phyloP scores from a whole-genome alignment of 2,329 filamentous ascomycete species.

The Fusarium sp. region DNA sequence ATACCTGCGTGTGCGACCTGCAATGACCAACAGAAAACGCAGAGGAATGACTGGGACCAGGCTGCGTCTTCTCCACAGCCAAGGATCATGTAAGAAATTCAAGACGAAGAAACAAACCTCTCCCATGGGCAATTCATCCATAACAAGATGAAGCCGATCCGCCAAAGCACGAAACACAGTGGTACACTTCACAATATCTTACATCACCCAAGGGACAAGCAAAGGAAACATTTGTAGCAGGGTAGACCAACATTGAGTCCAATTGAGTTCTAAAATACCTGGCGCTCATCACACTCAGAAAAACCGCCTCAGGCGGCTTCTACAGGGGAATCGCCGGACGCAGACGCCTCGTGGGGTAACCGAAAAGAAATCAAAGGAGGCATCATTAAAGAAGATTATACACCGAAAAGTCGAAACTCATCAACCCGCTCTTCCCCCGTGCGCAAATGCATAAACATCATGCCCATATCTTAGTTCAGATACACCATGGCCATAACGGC shows the following conservation, averaged over 20 bases:
- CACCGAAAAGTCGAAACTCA: conserved; percentile 41
- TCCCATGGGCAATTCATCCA: not conserved
- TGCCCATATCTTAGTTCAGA: conserved; percentile 47
- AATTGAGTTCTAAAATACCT: conserved; percentile 45
- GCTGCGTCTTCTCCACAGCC: conserved; percentile 22
- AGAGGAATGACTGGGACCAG: conserved; percentile 2
- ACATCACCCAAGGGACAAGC: not conserved
- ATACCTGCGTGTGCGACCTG: conserved; percentile 27
- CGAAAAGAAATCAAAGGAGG: conserved; percentile 45
- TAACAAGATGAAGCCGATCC: conserved; percentile 6
- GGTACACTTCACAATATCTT: not conserved
- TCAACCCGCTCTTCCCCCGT: conserved; percentile 40
- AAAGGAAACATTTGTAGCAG: conserved; percentile 1
- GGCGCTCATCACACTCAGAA: conserved; percentile 38
- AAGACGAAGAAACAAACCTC: not conserved
- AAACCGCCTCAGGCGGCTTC: conserved; percentile 32
- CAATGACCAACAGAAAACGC: conserved; percentile 7
- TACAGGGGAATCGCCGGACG: conserved; percentile 40
- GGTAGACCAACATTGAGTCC: conserved; percentile 32
- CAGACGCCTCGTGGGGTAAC: conserved; percentile 45
- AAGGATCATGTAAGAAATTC: conserved; percentile 3
- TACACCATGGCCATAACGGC: conserved; percentile 51
- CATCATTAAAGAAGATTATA: conserved; percentile 46
- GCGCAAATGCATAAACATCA: conserved; percentile 33
- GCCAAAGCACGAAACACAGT: not conserved